Evolutionary conservation across 2,329 filamentous ascomycete genomes (phyloP).

Genomic region (Pseudogymnoascus sp.): DNA sequence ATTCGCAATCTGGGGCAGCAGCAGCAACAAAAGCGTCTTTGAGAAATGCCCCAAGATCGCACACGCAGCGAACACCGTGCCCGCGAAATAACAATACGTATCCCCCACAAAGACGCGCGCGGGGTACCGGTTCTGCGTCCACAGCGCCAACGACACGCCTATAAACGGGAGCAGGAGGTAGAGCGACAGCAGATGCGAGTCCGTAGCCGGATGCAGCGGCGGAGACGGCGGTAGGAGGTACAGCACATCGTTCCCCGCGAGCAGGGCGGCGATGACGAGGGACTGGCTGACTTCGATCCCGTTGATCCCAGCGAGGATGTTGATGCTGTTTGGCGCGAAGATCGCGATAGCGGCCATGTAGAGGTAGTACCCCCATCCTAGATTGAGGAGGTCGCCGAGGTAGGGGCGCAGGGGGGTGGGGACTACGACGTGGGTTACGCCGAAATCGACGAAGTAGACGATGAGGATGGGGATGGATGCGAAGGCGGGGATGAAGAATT

Average conservation of each 20-base stretch:
- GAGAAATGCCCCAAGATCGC: constrained; percentile 96
- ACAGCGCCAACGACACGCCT: constrained; percentile 79
- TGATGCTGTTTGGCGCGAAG: constrained; percentile 98
- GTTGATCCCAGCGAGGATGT: constrained; percentile 99
- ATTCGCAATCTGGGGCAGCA: constrained; percentile 93
- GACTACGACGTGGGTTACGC: constrained; percentile 90
- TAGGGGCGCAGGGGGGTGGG: constrained; percentile 79
- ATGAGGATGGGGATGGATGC: constrained; percentile 89
- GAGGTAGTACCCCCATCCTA: constrained; percentile 78
- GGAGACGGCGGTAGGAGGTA: constrained; percentile 80
- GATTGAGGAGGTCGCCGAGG: constrained; percentile 70
- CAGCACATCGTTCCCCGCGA: constrained; percentile 79
- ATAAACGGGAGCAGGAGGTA: constrained; percentile 93
- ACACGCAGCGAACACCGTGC: constrained; percentile 97
- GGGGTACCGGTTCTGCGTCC: constrained; percentile 92
- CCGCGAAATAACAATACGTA: constrained; percentile 98
- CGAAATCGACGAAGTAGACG: constrained; percentile 98
- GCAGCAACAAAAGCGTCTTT: constrained; percentile 86
- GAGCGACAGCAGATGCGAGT: constrained; percentile 92
- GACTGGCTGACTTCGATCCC: constrained; percentile 96
- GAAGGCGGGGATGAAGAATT: constrained; percentile 94
- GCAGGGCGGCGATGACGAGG: constrained; percentile 75
- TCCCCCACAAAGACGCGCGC: constrained; percentile 94
- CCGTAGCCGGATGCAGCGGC: constrained; percentile 70
- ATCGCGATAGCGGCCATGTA: constrained; percentile 97